Conservation (phyloP, 164 flowering plant species). For the Saururus chinensis region DNA sequence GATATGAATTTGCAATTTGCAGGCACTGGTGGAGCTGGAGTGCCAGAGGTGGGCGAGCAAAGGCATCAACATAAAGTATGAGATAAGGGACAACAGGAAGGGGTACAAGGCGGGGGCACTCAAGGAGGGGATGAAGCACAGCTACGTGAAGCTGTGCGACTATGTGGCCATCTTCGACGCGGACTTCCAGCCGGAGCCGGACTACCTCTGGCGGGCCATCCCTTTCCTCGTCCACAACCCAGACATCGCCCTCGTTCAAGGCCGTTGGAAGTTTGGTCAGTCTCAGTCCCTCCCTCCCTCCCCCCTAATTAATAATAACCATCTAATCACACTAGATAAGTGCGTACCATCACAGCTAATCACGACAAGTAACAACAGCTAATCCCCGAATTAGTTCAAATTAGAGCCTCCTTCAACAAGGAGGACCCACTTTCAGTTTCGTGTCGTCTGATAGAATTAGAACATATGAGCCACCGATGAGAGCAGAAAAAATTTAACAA, state of each 20-base stretch:
- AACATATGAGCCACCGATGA: no score
- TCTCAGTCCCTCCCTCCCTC: not conserved
- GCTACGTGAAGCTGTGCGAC: slow-evolving; percentile 81
- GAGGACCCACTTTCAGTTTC: no score
- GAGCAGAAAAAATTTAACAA: no score
- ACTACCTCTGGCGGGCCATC: slow-evolving; percentile 63
- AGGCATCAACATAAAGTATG: slow-evolving; percentile 74
- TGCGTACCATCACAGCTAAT: no score
- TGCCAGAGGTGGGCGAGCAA: slow-evolving; percentile 84
- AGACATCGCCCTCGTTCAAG: slow-evolving; percentile 80
- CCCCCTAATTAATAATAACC: not conserved
- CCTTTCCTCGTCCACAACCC: slow-evolving; percentile 69
- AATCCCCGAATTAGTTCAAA: no score
- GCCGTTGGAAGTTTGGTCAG: slow-evolving; percentile 93
- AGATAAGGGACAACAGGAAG: slow-evolving; percentile 67
- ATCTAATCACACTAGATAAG: no score
- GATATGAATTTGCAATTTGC: not conserved
- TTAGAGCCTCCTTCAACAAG: no score
- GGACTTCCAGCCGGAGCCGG: slow-evolving; percentile 91
- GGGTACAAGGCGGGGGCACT: slow-evolving; percentile 98
- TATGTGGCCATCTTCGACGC: slow-evolving; percentile 88
- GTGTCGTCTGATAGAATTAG: no score
- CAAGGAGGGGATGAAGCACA: slow-evolving; percentile 75
- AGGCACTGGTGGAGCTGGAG: slow-evolving; percentile 66
- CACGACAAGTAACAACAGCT: no score